These are phyloP conservation scores for Chalciporus chontae DNA, from an alignment of 768 basidiomycete species.

Conservation along the genomic window DNA sequence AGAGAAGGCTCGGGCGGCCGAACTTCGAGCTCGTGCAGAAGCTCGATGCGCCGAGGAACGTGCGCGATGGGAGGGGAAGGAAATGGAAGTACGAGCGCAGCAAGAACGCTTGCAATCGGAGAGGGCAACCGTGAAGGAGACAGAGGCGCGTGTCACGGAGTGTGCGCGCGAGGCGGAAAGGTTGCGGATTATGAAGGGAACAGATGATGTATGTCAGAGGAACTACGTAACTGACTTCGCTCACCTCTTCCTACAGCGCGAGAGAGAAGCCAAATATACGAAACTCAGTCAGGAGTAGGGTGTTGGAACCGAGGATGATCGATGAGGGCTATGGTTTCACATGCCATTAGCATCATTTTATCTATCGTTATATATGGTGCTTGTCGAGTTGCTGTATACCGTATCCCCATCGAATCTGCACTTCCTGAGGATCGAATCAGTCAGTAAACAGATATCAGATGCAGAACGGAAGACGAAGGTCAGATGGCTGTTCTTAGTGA, in stretches of 20 bases:
- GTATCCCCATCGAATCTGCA: background rate
- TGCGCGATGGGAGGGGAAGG: constrained; percentile 51
- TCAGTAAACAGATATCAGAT: constrained; percentile 10
- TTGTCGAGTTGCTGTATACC: constrained; percentile 1
- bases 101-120: constrained; percentile 48
- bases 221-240: background rate
- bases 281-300: constrained; percentile 30
- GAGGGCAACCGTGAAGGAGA: constrained; percentile 50
- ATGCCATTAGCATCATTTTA: background rate
- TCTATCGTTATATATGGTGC: background rate
- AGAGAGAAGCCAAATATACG: constrained; percentile 50
- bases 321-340: background rate
- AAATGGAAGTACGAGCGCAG: constrained; percentile 44
- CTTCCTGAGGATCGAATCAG: constrained; percentile 4
- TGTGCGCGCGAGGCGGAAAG: constrained; percentile 75
- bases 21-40: constrained; percentile 44
- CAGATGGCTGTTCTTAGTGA: constrained; percentile 37
- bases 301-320: background rate
- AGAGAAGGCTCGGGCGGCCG: constrained; percentile 55
- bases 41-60: constrained; percentile 51
- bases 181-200: constrained; percentile 58
- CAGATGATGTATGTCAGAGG: constrained; percentile 50
- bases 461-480: constrained; percentile 6
- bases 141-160: constrained; percentile 60
- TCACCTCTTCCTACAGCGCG: constrained; percentile 36